phyloP scores from a whole-genome alignment of 1,284 basidiomycete species.

The Ceratobasidium sp. region DNA sequence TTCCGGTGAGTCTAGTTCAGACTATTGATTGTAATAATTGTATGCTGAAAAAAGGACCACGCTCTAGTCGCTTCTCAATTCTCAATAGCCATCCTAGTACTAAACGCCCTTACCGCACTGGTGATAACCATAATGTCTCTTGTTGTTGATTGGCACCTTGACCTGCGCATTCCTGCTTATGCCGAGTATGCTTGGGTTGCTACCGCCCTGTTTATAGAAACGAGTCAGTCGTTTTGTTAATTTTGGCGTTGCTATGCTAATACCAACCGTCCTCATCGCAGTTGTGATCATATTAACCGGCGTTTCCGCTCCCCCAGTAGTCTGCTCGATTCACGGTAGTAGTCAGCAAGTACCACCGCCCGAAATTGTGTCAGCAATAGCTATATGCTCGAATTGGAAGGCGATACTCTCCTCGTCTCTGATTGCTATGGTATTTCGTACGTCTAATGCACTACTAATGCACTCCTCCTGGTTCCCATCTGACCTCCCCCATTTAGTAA shows the following conservation, averaged over 20 bases:
- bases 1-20: not conserved
- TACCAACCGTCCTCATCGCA: not conserved
- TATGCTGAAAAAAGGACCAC: not conserved
- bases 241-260: not conserved
- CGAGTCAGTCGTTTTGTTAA: not conserved
- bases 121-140: slow-evolving; percentile 11
- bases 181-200: slow-evolving; percentile 18
- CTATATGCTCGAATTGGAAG: too few relatives aligned
- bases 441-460: too few relatives aligned
- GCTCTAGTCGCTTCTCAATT: slow-evolving; percentile 1
- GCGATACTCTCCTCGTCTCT: too few relatives aligned
- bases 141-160: slow-evolving; percentile 29
- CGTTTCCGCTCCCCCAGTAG: not conserved
- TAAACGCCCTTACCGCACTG: not conserved
- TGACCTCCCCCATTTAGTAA: too few relatives aligned
- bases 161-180: slow-evolving; percentile 12
- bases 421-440: too few relatives aligned
- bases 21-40: not conserved
- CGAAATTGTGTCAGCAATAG: too few relatives aligned
- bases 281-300: slow-evolving; percentile 2
- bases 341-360: not conserved
- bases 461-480: too few relatives aligned
- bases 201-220: not conserved
- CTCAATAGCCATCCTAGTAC: not conserved
- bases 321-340: not conserved